Evolutionary conservation across 2,329 filamentous ascomycete genomes (phyloP).

Genomic region (Colletotrichum kahawae): DNA sequence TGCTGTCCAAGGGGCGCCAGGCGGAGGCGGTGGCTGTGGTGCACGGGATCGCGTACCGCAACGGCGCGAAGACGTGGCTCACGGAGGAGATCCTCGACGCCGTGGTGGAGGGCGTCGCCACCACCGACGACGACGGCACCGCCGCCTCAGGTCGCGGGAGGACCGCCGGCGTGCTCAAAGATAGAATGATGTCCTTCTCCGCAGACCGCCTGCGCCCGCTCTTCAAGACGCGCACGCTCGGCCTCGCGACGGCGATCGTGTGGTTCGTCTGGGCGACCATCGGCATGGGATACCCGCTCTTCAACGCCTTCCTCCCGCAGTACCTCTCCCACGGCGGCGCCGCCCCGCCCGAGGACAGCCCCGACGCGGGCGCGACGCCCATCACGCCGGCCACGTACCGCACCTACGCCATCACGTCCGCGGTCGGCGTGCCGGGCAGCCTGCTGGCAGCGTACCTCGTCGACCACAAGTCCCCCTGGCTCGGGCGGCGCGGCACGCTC

Average conservation of each 20-base stretch:
- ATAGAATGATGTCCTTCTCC: conserved; percentile 71
- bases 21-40: conserved; percentile 80
- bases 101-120: conserved; percentile 45
- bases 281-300: conserved; percentile 86
- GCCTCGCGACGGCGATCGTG: conserved; percentile 58
- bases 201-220: conserved; percentile 70
- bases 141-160: conserved; percentile 15
- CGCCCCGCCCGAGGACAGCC: conserved; percentile 34
- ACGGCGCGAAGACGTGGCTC: conserved; percentile 74
- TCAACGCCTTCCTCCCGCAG: conserved; percentile 89
- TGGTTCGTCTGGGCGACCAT: conserved; percentile 86
- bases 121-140: neutral
- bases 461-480: conserved; percentile 63
- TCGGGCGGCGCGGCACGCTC: conserved; percentile 76
- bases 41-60: conserved; percentile 77
- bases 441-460: conserved; percentile 77
- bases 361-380: conserved; percentile 26
- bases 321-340: conserved; percentile 70
- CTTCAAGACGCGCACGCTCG: conserved; percentile 59
- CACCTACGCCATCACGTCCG: conserved; percentile 81
- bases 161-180: conserved; percentile 51
- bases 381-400: conserved; percentile 67
- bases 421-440: conserved; percentile 78
- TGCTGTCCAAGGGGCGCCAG: conserved; percentile 78
- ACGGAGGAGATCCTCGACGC: conserved; percentile 71